Percentiles rank a stretch among this genome's conserved stretches.
Conservation (phyloP, 805 yeast species). For the Saturnispora gosingensis region DNA sequence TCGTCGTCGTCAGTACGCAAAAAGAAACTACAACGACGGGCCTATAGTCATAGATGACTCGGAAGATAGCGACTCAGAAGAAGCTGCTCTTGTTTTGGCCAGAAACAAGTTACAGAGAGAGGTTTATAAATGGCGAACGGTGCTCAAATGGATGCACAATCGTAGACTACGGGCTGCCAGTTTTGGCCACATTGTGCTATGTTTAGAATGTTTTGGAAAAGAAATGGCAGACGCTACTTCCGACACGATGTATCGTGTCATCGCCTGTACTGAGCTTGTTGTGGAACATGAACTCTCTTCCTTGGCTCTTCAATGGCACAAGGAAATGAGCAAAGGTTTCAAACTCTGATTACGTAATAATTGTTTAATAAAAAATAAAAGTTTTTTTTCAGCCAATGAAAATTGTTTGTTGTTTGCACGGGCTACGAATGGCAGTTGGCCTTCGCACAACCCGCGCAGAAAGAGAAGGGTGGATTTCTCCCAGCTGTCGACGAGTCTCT, state of each 20-base stretch:
- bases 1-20: neutral
- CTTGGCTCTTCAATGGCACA: neutral
- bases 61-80: slow-evolving; percentile 5
- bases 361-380: too few relatives aligned
- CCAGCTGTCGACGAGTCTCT: neutral
- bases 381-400: neutral
- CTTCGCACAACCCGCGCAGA: neutral
- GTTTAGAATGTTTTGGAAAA: slow-evolving; percentile 18
- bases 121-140: neutral
- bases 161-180: slow-evolving; percentile 17
- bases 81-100: neutral
- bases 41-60: neutral
- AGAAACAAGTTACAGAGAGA: neutral
- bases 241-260: neutral
- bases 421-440: neutral
- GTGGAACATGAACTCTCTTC: neutral
- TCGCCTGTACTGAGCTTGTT: neutral
- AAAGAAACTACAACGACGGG: neutral
- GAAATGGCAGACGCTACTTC: slow-evolving; percentile 6
- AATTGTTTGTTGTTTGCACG: neutral
- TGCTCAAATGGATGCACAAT: slow-evolving; percentile 16
- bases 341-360: neutral
- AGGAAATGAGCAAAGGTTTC: neutral
- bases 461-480: neutral
- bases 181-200: slow-evolving; percentile 22